These are phyloP conservation scores for Nidula microcarpa DNA, from an alignment of 768 basidiomycete genomes.

Conservation along the genomic window DNA sequence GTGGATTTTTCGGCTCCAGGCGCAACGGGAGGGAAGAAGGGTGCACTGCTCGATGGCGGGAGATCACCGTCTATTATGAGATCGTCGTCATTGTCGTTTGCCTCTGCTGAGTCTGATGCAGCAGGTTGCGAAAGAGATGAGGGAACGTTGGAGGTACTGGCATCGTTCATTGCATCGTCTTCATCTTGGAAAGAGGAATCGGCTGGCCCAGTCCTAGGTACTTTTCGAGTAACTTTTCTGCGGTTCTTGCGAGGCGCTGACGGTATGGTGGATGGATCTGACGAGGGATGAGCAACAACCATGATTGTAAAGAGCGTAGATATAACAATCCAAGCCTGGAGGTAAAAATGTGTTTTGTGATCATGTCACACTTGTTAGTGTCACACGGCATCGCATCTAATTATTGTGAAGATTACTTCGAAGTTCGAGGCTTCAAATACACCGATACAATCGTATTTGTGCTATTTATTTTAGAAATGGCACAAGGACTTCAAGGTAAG, in stretches of 20 bases:
- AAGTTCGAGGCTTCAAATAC: too few species aligned
- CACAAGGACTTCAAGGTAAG: too few species aligned
- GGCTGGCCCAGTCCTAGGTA: neutral
- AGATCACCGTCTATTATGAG: slow-evolving; percentile 43
- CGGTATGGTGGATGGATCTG: slow-evolving; percentile 11
- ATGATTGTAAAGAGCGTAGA: slow-evolving; percentile 18
- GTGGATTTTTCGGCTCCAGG: slow-evolving; percentile 51
- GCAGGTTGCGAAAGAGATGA: neutral
- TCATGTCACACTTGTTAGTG: neutral
- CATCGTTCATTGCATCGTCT: slow-evolving; percentile 18
- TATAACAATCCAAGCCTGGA: neutral
- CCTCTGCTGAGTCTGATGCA: neutral
- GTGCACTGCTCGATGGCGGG: slow-evolving; percentile 46
- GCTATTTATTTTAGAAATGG: too few species aligned
- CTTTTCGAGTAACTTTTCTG: slow-evolving; percentile 32
- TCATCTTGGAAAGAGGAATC: slow-evolving; percentile 5
- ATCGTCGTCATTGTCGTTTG: slow-evolving; percentile 12
- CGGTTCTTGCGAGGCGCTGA: slow-evolving; percentile 28
- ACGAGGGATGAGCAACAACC: slow-evolving; percentile 33
- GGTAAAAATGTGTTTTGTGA: neutral
- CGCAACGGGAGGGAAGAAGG: slow-evolving; percentile 68
- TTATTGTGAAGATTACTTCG: too few species aligned
- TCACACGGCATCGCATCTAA: neutral
- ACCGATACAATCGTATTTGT: too few species aligned
- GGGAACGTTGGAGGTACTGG: neutral